Conservation (phyloP, 78 protist genomes). For the Dictyostelium discoideum region dicty_2.7 NC_007088.5:8457501-8458000, state of each 20-base stretch:
- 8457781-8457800: neutral
- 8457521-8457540: too few species aligned
- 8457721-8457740: neutral
- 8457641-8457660: constrained; percentile 1
- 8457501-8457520: neutral
- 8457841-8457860: neutral
- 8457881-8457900: neutral
- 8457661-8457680: neutral
- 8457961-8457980: neutral
- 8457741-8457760: neutral
- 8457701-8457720: neutral
- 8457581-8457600: neutral
- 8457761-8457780: neutral
- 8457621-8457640: neutral
- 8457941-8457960: neutral
- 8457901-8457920: neutral
- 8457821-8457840: neutral
- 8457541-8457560: too few species aligned
- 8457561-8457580: neutral
- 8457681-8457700: neutral
- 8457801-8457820: neutral
- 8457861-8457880: neutral
- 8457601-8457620: neutral
- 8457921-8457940: neutral
- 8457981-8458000: constrained; percentile 4